Conservation (phyloP, 2,329 filamentous ascomycete genomes). For the Bimuria novae-zelandiae region DNA sequence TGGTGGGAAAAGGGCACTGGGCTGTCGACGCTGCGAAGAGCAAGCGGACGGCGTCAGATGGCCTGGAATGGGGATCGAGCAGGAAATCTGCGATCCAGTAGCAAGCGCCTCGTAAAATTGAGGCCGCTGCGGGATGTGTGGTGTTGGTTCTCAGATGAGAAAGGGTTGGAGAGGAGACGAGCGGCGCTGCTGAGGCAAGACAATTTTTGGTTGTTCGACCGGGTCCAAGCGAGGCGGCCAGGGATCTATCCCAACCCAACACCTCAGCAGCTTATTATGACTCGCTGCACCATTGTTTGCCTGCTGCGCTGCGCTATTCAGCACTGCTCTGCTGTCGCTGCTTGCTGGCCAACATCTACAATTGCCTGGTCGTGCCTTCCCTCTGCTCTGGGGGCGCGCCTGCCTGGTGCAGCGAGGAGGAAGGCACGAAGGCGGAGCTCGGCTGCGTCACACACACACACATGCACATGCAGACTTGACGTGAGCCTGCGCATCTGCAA, state of each 20-base stretch:
- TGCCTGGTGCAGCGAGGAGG: background rate
- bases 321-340: background rate
- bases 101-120: constrained; percentile 43
- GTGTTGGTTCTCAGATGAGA: constrained; percentile 43
- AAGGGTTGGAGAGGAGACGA: constrained; percentile 23
- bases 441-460: background rate
- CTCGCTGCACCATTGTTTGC: constrained; percentile 1
- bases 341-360: background rate
- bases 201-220: constrained; percentile 13
- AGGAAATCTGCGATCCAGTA: constrained; percentile 41
- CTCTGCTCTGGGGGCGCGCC: background rate
- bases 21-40: constrained; percentile 38
- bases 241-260: constrained; percentile 4
- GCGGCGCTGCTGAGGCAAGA: constrained; percentile 9
- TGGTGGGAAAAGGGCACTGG: constrained; percentile 36
- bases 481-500: background rate
- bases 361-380: background rate
- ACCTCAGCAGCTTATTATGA: constrained; percentile 1
- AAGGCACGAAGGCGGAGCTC: background rate
- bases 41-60: constrained; percentile 37
- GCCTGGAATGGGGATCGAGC: constrained; percentile 44
- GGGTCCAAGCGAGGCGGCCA: constrained; percentile 5
- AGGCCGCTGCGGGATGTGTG: constrained; percentile 38
- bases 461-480: background rate
- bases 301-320: background rate